Base-by-base conservation (phyloP, 371 early-diverging fungal species). In the Synchytrium microbalum region DNA sequence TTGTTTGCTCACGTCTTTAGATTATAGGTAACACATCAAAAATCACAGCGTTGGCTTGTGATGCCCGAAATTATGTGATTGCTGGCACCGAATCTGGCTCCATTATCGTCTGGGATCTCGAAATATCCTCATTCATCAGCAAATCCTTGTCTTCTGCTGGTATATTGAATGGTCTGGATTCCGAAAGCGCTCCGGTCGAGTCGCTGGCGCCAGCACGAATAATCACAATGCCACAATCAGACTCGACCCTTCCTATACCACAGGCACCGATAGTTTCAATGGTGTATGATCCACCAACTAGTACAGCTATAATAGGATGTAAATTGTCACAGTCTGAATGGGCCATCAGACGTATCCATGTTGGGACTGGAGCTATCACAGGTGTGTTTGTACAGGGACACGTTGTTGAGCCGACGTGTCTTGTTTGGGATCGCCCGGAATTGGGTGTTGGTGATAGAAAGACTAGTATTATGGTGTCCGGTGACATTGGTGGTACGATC, bases 31-130 rank as follows among this genome's bases (percentile, higher is more conserved):
- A n/a, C n/a, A n/a, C n/a, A n/a, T n/a, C n/a, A n/a, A n/a, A n/a
- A n/a, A n/a, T n/a, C n/a, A n/a, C n/a, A n/a, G n/a, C n/a, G n/a
- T n/a, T n/a, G n/a, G 66, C 64, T 3, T 53, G 64, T 29, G 67
- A 72, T 52, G 38, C 64, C 3, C 61, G 61, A 26, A 32, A 63
- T 30, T 58, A 58, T 28, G 58, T 76, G 14, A 60, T 70, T 3
- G 76, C 76, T 1, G 69, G 60, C 29, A 69, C 55, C 0, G 33
- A 3, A 1, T 2, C 2, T 2, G 76, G 76, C 1, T 25, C 31
- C 8, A 33, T 69, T 3, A 23, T 30, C 58, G 60, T 72, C 0
- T 73, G 74, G 73, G 72, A 61, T n/a, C 0, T 75, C 14, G n/a
- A n/a, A n/a, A n/a, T n/a, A n/a, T n/a, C n/a, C n/a, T n/a, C n/a